Evolutionary conservation across 176 grass and related monocot genomes (phyloP), one percentile per base, ranked within the genome.

Genomic region (Cenchrus americanus): DNA sequence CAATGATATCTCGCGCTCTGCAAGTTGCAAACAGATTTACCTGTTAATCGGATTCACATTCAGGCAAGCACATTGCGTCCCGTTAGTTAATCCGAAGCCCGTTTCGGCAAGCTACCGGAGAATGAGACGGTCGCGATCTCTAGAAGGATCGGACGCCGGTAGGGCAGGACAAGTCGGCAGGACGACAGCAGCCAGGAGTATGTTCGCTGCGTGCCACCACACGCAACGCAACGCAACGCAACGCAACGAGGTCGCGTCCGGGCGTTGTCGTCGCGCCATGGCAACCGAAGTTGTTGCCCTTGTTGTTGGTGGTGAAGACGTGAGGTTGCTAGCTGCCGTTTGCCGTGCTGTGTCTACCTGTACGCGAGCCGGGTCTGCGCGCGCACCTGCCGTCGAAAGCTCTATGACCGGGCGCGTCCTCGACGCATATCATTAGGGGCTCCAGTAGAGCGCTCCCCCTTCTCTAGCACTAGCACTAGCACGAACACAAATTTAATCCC

Each of bases 261-360:
- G 26, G 23, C 46, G 5, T 27, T 27, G 84, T 71, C 26, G 8
- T 81, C 64, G 61, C 70, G 30, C n/a, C 50, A 44, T 58, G 26
- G 85, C 61, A 87, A 67, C 42, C 40, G 19, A 68, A 50, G 62
- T 62, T 76, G 54, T 57, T 57, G 54, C 5, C 6, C 50, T 18
- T 18, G 17, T 6, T 57, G 70, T 18, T 18, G 17, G 1, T 57
- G 70, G 51, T 59, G 71, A 30, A 2, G 27, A 30, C 27, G 27
- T 30, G 27, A 77, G 46, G 27, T 14, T 11, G 62, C 27, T 86
- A 61, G 43, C 66, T 62, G 46, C 46, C 60, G 21, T 34, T 67
- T 12, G 70, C 17, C 61, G 14, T 26, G 47, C 62, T 69, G 63
- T 46, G 63, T 46, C 49, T 27, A 8, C 15, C 12, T 37, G 57